A percentile compares a stretch with the other conserved stretches of the same genome.
phyloP scores from a whole-genome alignment of 139 green algal species.

The Penium margaritaceum region DNA sequence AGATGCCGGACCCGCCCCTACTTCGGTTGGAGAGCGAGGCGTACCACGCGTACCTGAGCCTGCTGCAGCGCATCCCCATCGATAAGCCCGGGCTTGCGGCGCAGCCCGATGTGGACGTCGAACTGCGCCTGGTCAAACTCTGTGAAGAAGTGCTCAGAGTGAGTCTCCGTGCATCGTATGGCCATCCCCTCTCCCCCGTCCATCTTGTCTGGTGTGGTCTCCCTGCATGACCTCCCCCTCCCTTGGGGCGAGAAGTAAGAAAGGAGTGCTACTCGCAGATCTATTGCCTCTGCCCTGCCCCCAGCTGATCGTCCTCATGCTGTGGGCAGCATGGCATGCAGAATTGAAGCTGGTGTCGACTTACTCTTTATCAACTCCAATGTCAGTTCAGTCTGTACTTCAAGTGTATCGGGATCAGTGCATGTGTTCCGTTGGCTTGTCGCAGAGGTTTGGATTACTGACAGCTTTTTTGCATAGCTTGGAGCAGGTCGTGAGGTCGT shows the following conservation, averaged over 20 bases:
- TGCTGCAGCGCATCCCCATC: slow-evolving; percentile 59
- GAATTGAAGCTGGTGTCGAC: no score
- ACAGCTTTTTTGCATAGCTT: no score
- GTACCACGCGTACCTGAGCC: slow-evolving; percentile 71
- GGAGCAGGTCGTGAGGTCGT: no score
- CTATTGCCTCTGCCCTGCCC: neutral
- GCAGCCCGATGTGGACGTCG: slow-evolving; percentile 41
- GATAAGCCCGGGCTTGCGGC: slow-evolving; percentile 16
- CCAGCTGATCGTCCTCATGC: neutral
- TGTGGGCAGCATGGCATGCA: neutral
- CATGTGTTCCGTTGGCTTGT: no score
- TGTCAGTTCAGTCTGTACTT: no score
- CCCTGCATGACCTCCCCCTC: no score
- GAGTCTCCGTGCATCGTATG: no score
- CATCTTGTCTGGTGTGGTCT: no score
- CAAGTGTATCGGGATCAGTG: no score
- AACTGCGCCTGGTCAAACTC: slow-evolving; percentile 57
- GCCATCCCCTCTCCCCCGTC: slow-evolving; percentile 26
- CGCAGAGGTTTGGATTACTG: no score
- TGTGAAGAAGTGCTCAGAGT: slow-evolving; percentile 64
- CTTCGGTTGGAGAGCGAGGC: slow-evolving; percentile 83
- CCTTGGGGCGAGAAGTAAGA: neutral
- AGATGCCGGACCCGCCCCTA: slow-evolving; percentile 80
- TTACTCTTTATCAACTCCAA: no score
- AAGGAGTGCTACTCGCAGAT: neutral